Base-by-base conservation (phyloP, 1,284 basidiomycete species). In the Malassezia dermatis region DNA sequence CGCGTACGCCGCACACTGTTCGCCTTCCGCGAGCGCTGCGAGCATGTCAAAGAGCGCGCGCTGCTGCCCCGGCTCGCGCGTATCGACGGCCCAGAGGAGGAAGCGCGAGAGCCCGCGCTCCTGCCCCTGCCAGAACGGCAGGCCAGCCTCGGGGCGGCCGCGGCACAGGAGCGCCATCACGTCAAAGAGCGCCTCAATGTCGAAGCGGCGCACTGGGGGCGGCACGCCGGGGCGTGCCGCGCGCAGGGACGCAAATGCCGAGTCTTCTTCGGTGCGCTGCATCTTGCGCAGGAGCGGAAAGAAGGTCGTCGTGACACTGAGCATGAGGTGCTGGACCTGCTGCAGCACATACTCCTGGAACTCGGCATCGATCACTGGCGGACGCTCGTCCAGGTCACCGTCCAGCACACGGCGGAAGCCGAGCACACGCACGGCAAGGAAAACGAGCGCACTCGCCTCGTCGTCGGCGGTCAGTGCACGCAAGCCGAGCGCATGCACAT, bases 371-470 rank as follows among this genome's bases (percentile, higher is more conserved):
- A 66, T 64, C 26, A 61, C 56, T 8, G 66, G 24, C 30, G 69
- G 60, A 48, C 68, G 60, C n/a, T 24, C 60, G n/a, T 64, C 51
- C 59, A 27, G 54, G 64, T 48, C 64, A n/a, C 71, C 67, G 28
- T 66, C 81, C 52, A 87, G 84, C 1, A 85, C 83, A 86, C 69
- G 66, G 10, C 67, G 71, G 66, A 75, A 77, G 8, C 67, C 61
- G 8, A 77, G 63, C 13, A 77, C 63, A 31, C 65, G 59, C 8
- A 75, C 60, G 0, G 77, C 73, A 13, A 93, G 81, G 69, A 85
- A 91, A 0, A 81, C 80, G 75, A 96, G 88, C 2, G 85, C 84
- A 63, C 43, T 28, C 12, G 48, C 34, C 4, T 56, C 54, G 31
- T 19, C 39, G 2, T 50, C 47, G 10, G 37, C 35, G 8, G 59